Evolutionary conservation across 352 stramenopile species (phyloP), one percentile per base, ranked within the genome.

Genomic region (Pythium grandisporangium): DNA sequence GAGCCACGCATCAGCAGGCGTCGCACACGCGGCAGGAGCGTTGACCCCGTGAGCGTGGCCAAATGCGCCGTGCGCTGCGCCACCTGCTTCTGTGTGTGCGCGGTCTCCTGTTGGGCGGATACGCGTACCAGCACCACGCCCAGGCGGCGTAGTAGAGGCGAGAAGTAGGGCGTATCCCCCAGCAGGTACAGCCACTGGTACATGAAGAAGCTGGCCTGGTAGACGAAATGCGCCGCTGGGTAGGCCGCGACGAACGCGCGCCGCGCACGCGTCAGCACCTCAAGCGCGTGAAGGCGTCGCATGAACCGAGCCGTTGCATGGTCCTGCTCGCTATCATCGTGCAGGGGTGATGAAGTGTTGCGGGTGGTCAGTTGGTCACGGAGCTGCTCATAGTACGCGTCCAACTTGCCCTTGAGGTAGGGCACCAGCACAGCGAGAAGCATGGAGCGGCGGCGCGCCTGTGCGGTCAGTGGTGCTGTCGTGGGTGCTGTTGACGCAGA

Each of bases 131-230:
- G 65, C 23, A 80, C 54, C 6, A 77, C 77, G 57, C 84, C 83
- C 56, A 91, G 73, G 20, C 55, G 60, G 0, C 63, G 73, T 12
- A 91, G 48, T 34, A 91, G 82, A 3, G 80, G 80, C 6, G 80
- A 84, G 43, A 93, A 93, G 37, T 84, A 88, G 4, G 67, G 71
- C 4, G 80, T 90, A 32, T 91, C 73, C 20, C 75, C 77, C 55
- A 93, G 84, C 43, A 93, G 43, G 59, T 93, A 93, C 20, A 91
- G 45, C 80, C 75, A 88, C 66, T 84, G 70, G 45, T 90, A 89
- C 17, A 89, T 23, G 48, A 93, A 87, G 55, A 91, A 91, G 0
- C 65, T 55, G 11, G 73, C 72, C 66, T 93, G 73, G 48, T 89
- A 90, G 5, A 45, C 56, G 54, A 93, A 81, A 54, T 93, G 80